Base-by-base conservation (phyloP, 352 stramenopile genomes). In the Pythium angustatum region DNA sequence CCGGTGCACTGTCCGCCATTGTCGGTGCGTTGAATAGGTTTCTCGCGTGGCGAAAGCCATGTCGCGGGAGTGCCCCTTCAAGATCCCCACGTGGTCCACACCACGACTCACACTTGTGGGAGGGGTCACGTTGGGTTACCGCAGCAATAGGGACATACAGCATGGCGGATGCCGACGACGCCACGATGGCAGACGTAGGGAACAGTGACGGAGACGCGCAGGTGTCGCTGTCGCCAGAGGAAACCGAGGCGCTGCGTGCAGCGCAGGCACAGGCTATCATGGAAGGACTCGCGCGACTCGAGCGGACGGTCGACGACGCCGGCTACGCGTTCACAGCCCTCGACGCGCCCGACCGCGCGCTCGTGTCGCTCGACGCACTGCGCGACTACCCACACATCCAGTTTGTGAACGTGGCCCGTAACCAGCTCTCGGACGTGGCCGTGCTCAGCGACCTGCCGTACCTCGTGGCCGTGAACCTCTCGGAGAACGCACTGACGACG, bases 311-410 rank as follows among this genome's bases (percentile, higher is more conserved):
- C 21, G 85, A 92, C 53, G 76, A 92, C 73, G 88, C 83, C 21
- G 85, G 83, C 47, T 94, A 75, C 65, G 83, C 85, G 17, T 92
- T 91, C 65, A 91, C 80, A 17, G 77, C 85, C 19, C 63, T 94
- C 28, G 81, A 94, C 41, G 66, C 87, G 17, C 71, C 85, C 27
- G 83, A 58, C 65, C 88, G 87, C 66, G 70, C 61, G 8, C 66
- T 93, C 58, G 58, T 69, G 43, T 82, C 31, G 38, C 64, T 94
- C 22, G 81, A 85, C 9, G 68, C 79, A 19, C 85, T 92, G 41
- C 73, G 70, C 26, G 73, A 66, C 62, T 94, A 90, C 55, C 60
- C 66, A 52, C 82, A 92, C 47, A 62, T 94, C 41, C 81, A 83
- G 34, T 91, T 85, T 50, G 78, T 91, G 24, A 90, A 92, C 54